phyloP scores from a whole-genome alignment of 495 filamentous ascomycete species.

The Hyaloscypha finlandica region DNA sequence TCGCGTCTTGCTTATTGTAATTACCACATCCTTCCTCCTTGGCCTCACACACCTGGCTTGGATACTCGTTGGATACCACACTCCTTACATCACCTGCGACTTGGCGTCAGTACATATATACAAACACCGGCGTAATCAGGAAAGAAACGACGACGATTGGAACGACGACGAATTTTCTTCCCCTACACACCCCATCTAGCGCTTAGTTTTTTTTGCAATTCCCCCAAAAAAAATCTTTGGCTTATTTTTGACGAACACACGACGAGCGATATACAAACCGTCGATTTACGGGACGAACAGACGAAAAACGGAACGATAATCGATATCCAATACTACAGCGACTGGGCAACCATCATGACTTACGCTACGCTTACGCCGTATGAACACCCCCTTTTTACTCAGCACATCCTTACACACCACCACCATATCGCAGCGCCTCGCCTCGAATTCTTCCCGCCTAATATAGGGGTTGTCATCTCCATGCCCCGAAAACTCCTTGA shows the following conservation, averaged over 20 bases:
- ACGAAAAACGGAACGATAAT: conserved; percentile 22
- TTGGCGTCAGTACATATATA: conserved; percentile 33
- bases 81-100: conserved; percentile 24
- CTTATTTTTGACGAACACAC: neutral
- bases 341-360: conserved; percentile 39
- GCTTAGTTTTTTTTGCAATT: neutral
- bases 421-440: neutral
- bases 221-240: neutral
- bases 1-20: conserved; percentile 26
- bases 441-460: conserved; percentile 16
- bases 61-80: conserved; percentile 19
- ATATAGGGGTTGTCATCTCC: conserved; percentile 1
- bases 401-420: neutral
- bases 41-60: neutral
- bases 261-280: conserved; percentile 6
- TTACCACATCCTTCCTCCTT: conserved; percentile 14
- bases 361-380: conserved; percentile 19
- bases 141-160: conserved; percentile 19
- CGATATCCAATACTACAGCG: conserved; percentile 38
- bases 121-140: conserved; percentile 27
- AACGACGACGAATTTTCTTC: conserved; percentile 15
- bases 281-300: conserved; percentile 14
- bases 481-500: too few relatives aligned
- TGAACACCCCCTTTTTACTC: neutral
- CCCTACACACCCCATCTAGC: neutral